Evolutionary conservation across 441 rosid species (phyloP), one percentile per base, ranked within the genome.

Genomic region (Populus trichocarpa): DNA sequence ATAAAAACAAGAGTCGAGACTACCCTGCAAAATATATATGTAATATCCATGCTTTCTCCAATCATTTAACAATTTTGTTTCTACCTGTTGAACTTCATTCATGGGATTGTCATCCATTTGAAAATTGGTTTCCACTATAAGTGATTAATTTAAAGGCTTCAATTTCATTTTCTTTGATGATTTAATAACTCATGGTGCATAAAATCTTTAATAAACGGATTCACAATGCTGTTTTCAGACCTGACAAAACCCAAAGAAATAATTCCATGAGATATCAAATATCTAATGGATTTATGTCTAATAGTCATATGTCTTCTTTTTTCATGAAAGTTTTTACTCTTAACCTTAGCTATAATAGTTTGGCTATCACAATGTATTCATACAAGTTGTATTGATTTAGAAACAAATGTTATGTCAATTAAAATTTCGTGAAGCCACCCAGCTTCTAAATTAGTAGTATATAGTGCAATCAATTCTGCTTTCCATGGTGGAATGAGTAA

Each of bases 351-450:
- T 7, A n/a, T 70, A 35, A 2, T 70, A 16, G 28, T 4, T 28
- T 67, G 8, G 22, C 2, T 28, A 67, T 28, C 20, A 5, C 0
- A 36, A 36, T 59, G 9, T n/a, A 16, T 59, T 6, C 0, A 59
- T 16, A 59, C 2, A 59, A 0, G 64, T 14, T 16, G 7, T 38
- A 70, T 8, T 6, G 14, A 28, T 8, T 70, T 70, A 36, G 8
- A 22, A 6, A 70, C 40, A 38, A 70, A 36, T 36, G 73, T 59
- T 40, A 70, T 40, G 12, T 22, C 3, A 40, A 13, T 7, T 28
- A 70, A 38, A 38, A 70, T 1, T 7, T 2, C 11, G 3, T 22
- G 2, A 70, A 91, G 84, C 78, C 93, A 30, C 57, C 18, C 3
- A 20, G 26, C 11, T 53, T 72, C 66, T 13, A 2, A 25, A 53